Percentiles rank a stretch among this genome's conserved stretches.
Conservation (phyloP, 108 stramenopile species). For the Nannochloropsis gaditana region DNA sequence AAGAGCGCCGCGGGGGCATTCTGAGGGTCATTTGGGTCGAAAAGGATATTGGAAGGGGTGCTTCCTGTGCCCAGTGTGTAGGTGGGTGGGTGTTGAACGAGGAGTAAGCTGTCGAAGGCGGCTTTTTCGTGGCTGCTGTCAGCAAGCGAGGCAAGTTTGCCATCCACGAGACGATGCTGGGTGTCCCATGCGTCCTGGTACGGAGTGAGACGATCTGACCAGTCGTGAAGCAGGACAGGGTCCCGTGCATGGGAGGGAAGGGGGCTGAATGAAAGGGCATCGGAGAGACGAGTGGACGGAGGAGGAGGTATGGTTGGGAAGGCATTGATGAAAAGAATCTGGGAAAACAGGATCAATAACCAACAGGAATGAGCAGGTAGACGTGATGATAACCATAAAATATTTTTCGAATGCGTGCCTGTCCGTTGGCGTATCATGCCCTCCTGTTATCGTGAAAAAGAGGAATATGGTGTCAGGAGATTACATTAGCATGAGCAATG, state of each 20-base stretch:
- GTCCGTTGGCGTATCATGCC: too few relatives aligned
- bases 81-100: conserved; percentile 91
- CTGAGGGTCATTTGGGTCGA: conserved; percentile 25
- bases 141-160: neutral
- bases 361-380: neutral
- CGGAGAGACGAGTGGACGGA: neutral
- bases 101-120: conserved; percentile 56
- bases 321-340: neutral
- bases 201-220: neutral
- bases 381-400: neutral
- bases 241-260: neutral
- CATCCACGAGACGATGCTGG: neutral
- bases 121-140: neutral
- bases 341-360: neutral
- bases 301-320: neutral
- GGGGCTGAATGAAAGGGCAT: neutral
- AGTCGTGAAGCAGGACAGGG: neutral
- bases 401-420: too few relatives aligned
- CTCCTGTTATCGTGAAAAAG: too few relatives aligned
- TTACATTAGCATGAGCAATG: too few relatives aligned
- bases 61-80: conserved; percentile 93
- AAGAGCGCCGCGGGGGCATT: conserved; percentile 45
- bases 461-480: too few relatives aligned
- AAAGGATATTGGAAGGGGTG: conserved; percentile 45
- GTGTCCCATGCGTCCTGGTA: conserved; percentile 19